Percentiles rank a stretch among this genome's conserved stretches.
phyloP scores from a whole-genome alignment of 371 early-diverging fungal species.

The Rhizomucor pusillus region DNA sequence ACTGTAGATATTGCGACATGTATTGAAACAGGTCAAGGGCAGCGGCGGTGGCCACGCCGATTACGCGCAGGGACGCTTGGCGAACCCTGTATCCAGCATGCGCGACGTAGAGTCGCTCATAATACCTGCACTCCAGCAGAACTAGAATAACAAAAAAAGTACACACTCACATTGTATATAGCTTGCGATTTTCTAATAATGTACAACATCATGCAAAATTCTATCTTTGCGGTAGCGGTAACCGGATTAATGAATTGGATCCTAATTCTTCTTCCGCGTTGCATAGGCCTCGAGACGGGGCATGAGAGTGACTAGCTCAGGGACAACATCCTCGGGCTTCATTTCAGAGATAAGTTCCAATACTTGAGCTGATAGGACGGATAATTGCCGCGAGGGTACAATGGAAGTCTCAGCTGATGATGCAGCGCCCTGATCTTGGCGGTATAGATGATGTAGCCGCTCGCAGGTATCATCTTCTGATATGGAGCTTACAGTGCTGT shows the following conservation, averaged over 20 bases:
- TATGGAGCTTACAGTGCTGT: too few species aligned
- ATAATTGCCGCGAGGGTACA: too few species aligned
- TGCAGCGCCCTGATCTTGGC: too few species aligned
- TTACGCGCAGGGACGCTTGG: slow-evolving; percentile 39
- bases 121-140: not conserved
- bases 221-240: too few species aligned
- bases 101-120: not conserved
- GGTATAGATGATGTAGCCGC: too few species aligned
- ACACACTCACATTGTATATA: not conserved
- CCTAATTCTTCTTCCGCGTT: too few species aligned
- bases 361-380: too few species aligned
- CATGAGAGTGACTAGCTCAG: not conserved
- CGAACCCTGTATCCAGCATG: not conserved
- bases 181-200: not conserved
- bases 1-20: slow-evolving; percentile 32
- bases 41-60: slow-evolving; percentile 46
- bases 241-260: too few species aligned
- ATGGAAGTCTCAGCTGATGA: too few species aligned
- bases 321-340: too few species aligned
- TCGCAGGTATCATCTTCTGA: too few species aligned
- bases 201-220: not conserved
- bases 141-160: not conserved
- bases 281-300: not conserved
- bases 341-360: too few species aligned
- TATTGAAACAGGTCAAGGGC: slow-evolving; percentile 36